phyloP scores from a whole-genome alignment of 371 early-diverging fungal genomes.

The Mortierella sp. region DNA sequence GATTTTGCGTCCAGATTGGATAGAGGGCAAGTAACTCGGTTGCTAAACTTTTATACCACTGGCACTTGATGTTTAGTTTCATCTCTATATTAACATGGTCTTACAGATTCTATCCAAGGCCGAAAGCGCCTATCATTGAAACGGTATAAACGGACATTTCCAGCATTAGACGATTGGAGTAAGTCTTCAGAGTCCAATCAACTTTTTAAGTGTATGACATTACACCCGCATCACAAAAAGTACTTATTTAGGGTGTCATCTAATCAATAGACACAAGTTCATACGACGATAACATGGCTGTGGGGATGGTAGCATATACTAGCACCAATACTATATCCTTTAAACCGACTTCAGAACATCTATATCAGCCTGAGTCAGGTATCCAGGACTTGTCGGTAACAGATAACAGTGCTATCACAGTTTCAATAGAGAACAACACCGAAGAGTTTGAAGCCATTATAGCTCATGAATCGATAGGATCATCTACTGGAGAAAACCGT shows the following conservation, averaged over 20 bases:
- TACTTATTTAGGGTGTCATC: background rate
- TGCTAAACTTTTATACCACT: background rate
- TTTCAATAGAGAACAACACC: background rate
- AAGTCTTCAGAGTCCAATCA: background rate
- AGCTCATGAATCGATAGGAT: background rate
- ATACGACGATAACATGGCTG: background rate
- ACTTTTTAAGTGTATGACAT: background rate
- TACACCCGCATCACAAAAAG: background rate
- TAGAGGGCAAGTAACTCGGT: constrained; percentile 18
- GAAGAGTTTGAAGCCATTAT: background rate
- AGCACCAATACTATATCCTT: constrained; percentile 27
- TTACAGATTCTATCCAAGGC: constrained; percentile 23
- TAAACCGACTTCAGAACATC: constrained; percentile 6
- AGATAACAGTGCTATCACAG: constrained; percentile 3
- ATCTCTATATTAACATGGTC: background rate
- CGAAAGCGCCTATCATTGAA: constrained; percentile 25
- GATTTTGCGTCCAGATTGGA: constrained; percentile 49
- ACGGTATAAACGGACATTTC: constrained; percentile 35
- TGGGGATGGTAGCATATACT: constrained; percentile 26
- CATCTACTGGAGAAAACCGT: background rate
- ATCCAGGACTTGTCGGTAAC: constrained; percentile 29
- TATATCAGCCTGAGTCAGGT: constrained; percentile 33
- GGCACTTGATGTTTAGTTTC: background rate
- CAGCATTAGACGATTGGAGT: constrained; percentile 20
- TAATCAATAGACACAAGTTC: constrained; percentile 13